These are phyloP conservation scores for Talaromyces adpressus DNA, from an alignment of 495 filamentous ascomycete genomes.

Conservation along the genomic window DNA sequence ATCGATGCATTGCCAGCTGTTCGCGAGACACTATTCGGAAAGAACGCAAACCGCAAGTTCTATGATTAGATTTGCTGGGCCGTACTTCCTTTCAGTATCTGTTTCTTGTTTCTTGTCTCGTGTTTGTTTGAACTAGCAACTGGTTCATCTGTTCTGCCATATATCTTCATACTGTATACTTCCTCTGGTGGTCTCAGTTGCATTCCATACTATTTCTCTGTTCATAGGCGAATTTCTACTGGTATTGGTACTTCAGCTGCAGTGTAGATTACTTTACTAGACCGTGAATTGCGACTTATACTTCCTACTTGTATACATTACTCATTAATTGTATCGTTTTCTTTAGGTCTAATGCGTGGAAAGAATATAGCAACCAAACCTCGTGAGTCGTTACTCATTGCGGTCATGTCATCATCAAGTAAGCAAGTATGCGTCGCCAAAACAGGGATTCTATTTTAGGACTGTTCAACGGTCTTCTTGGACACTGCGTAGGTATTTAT, in stretches of 20 bases:
- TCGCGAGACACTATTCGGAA: slow-evolving; percentile 77
- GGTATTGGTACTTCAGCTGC: not conserved
- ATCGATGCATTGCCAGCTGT: slow-evolving; percentile 79
- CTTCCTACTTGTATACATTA: not conserved
- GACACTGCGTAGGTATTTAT: not conserved
- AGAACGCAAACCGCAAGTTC: slow-evolving; percentile 90
- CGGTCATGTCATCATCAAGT: slow-evolving; percentile 4
- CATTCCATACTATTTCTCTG: not conserved
- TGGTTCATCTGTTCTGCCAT: not conserved
- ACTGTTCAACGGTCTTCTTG: not conserved
- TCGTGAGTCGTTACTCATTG: not conserved
- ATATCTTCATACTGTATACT: slow-evolving; percentile 1
- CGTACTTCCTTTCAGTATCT: not conserved
- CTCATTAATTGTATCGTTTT: not conserved
- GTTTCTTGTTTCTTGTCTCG: not conserved
- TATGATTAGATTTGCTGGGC: slow-evolving; percentile 56
- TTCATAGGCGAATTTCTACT: not conserved
- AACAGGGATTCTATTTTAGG: not conserved
- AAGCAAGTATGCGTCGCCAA: not conserved
- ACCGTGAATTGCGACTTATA: not conserved
- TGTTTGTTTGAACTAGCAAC: not conserved
- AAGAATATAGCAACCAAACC: not conserved
- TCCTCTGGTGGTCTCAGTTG: not conserved
- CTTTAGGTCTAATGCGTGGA: not conserved
- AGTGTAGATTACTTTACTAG: not conserved